Evolutionary conservation across 2,329 filamentous ascomycete species (phyloP), one percentile per base, ranked within the genome.

Genomic region (Colletotrichum coccodes): DNA sequence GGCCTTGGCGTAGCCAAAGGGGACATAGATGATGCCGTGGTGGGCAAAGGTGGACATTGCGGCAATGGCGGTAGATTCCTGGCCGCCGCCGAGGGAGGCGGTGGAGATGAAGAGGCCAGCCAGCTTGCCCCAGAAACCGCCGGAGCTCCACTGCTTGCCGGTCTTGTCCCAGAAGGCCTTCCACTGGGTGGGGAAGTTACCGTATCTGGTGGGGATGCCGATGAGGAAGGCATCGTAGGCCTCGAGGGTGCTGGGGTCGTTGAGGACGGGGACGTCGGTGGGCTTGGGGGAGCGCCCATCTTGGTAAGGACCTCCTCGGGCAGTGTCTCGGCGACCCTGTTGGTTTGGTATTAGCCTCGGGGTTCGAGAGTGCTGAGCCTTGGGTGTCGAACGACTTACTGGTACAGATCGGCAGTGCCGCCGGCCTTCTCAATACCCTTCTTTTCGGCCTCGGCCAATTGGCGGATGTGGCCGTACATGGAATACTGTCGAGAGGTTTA

Each of bases 131-230:
- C 86, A 90, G 86, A 88, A 95, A 74, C 85, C 90, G 71, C 95
- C 95, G 16, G 83, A 80, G 70, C 87, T 83, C 96, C 96, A 98
- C 81, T 96, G 92, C 74, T 88, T 86, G 77, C 95, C 95, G 28
- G 94, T 95, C 83, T 89, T 88, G 86, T 99, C 96, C 93, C 94
- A 97, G 87, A 94, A 95, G 47, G 90, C 82, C 87, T 96, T 98
- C 93, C 93, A 98, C 85, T 99, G 96, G 21, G 92, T 93, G 56
- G 95, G 95, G 88, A 97, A 97, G 90, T 97, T 98, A 76, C 96
- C 96, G 85, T 94, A 99, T 74, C 96, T 90, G 59, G 96, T 99
- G 69, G 96, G 96, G 80, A 98, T 96, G 73, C 96, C 96, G 76
- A 98, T 88, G 72, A 99, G 91, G 85, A 98, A 91, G 73, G 86